Conservation (phyloP, 148 eudicot species). For the Vaccinium vitisidaea region DNA sequence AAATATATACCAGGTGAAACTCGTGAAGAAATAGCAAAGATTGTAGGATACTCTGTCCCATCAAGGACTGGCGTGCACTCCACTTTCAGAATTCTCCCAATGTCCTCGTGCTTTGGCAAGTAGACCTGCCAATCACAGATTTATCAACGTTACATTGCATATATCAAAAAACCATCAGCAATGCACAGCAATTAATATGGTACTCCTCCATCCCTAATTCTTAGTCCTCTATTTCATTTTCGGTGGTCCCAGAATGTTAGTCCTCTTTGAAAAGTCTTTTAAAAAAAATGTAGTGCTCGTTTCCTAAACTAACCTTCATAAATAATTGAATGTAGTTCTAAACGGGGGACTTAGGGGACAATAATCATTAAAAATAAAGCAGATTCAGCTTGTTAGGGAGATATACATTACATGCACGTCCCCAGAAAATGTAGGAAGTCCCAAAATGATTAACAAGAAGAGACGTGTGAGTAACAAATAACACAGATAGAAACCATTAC, state of each 20-base stretch:
- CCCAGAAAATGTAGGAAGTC: background rate
- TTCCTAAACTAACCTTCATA: background rate
- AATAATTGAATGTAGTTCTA: background rate
- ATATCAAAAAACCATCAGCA: background rate
- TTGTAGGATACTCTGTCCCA: constrained; percentile 64
- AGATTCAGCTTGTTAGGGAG: background rate
- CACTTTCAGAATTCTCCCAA: constrained; percentile 75
- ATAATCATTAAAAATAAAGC: background rate
- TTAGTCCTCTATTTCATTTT: background rate
- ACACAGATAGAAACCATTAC: constrained; percentile 36
- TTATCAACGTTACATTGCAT: constrained; percentile 1
- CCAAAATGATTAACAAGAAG: background rate
- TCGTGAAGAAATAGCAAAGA: constrained; percentile 84
- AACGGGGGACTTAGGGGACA: background rate
- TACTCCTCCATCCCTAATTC: background rate
- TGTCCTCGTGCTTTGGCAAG: constrained; percentile 67
- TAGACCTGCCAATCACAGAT: constrained; percentile 53
- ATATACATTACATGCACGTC: background rate
- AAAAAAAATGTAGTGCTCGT: background rate
- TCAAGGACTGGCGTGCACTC: constrained; percentile 78
- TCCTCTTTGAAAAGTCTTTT: background rate
- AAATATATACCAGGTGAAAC: constrained; percentile 74
- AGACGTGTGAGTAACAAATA: background rate
- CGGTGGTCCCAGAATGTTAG: background rate
- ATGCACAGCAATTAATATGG: background rate